These are phyloP conservation scores for Mycena galopus DNA, from an alignment of 768 basidiomycete species.

Conservation along the genomic window DNA sequence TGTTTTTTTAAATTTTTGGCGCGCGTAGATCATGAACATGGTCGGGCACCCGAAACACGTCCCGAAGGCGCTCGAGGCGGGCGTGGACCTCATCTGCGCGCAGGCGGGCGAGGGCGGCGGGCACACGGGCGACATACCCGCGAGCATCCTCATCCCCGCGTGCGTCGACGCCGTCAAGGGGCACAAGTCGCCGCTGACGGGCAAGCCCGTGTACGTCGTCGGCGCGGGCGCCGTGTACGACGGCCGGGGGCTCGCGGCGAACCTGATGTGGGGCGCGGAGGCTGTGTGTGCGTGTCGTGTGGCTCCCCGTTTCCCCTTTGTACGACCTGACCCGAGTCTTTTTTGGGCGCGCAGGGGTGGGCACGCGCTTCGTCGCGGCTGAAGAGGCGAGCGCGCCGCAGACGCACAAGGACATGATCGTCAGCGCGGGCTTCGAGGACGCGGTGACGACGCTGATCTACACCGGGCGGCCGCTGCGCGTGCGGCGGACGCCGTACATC, in stretches of 20 bases:
- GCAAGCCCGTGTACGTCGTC: constrained; percentile 87
- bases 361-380: constrained; percentile 88
- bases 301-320: neutral
- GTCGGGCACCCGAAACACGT: constrained; percentile 96
- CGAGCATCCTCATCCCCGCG: constrained; percentile 90
- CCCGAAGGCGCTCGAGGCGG: constrained; percentile 81
- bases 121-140: constrained; percentile 88
- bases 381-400: constrained; percentile 86
- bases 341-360: constrained; percentile 66
- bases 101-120: constrained; percentile 95
- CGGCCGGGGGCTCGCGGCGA: constrained; percentile 88
- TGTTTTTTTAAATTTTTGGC: too few species aligned
- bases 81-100: constrained; percentile 94
- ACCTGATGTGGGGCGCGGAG: constrained; percentile 90
- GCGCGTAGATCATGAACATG: constrained; percentile 61
- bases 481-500: constrained; percentile 87
- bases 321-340: neutral
- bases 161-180: constrained; percentile 89
- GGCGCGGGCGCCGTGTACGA: constrained; percentile 96
- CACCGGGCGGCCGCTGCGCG: constrained; percentile 91
- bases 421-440: constrained; percentile 83
- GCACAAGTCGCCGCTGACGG: constrained; percentile 83
- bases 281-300: constrained; percentile 72
- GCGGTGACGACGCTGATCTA: constrained; percentile 88
- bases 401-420: constrained; percentile 84